phyloP scores from a whole-genome alignment of 257 asterid species.

The Rehmannia glutinosa region DNA sequence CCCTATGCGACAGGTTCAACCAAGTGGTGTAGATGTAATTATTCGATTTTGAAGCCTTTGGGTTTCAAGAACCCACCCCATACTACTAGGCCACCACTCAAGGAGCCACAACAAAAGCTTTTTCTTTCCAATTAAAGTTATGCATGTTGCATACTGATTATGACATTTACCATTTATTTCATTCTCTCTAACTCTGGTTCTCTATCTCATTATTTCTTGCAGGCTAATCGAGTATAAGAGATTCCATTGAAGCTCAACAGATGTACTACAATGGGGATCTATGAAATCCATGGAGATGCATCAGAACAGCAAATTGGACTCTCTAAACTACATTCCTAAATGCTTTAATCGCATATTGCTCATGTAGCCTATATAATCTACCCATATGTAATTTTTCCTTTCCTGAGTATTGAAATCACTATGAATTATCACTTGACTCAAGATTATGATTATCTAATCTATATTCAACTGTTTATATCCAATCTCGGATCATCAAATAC shows the following conservation, averaged over 20 bases:
- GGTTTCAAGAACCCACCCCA: too few species aligned
- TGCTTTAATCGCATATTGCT: neutral
- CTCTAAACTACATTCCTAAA: neutral
- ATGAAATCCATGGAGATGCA: neutral
- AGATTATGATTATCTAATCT: too few species aligned
- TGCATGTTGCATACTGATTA: neutral
- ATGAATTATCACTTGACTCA: too few species aligned
- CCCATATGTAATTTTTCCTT: neutral
- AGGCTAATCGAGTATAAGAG: conserved; percentile 9
- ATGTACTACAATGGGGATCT: too few species aligned
- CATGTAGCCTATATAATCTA: neutral
- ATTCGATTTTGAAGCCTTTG: too few species aligned
- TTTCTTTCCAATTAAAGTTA: neutral
- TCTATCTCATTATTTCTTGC: neutral
- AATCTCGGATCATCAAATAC: neutral
- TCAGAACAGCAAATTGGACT: neutral
- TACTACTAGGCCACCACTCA: too few species aligned
- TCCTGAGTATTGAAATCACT: neutral
- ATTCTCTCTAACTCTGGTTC: neutral
- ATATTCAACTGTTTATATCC: neutral
- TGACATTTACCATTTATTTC: neutral
- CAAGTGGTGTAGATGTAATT: too few species aligned
- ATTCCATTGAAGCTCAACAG: neutral
- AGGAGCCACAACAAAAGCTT: neutral
- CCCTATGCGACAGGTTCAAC: too few species aligned